Evolutionary conservation across 495 filamentous ascomycete genomes (phyloP).

Genomic region (Aspergillus kassunensis): DNA sequence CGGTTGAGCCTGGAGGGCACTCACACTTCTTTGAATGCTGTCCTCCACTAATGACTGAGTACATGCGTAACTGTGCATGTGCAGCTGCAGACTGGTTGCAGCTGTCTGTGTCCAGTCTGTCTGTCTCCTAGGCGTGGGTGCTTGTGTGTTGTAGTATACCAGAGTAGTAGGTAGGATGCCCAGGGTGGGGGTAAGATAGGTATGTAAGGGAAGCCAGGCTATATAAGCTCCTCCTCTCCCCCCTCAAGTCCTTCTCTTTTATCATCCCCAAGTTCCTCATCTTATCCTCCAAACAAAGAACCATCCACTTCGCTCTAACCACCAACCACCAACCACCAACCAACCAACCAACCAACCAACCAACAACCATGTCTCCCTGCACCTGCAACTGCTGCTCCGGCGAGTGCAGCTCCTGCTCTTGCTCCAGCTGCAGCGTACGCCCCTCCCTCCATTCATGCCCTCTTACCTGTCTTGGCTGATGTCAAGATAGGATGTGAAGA

Average conservation of each 20-base stretch:
- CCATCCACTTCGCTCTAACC: slow-evolving; percentile 5
- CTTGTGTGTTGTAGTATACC: too few relatives aligned
- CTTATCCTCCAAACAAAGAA: not conserved
- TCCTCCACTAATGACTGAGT: not conserved
- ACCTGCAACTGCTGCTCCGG: slow-evolving; percentile 44
- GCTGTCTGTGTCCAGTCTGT: too few relatives aligned
- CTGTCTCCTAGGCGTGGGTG: too few relatives aligned
- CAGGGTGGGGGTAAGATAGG: not conserved
- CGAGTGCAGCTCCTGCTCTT: slow-evolving; percentile 42
- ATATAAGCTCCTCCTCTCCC: not conserved
- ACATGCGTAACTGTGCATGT: slow-evolving; percentile 4
- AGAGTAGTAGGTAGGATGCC: not conserved
- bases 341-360: slow-evolving; percentile 13
- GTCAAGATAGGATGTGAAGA: too few relatives aligned
- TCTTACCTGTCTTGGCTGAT: too few relatives aligned
- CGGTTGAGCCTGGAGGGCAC: too few relatives aligned
- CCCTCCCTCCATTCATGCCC: not conserved
- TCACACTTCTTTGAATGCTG: not conserved
- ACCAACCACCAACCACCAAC: slow-evolving; percentile 13
- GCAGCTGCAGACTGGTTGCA: slow-evolving; percentile 4
- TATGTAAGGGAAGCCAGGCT: not conserved
- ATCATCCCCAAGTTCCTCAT: not conserved
- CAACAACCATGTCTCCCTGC: slow-evolving; percentile 43
- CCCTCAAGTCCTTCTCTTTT: not conserved
- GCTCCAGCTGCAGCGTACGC: slow-evolving; percentile 36